Percentiles rank a stretch among this genome's conserved stretches.
phyloP scores from a whole-genome alignment of 2,329 filamentous ascomycete species.

The Fusarium illudens region DNA sequence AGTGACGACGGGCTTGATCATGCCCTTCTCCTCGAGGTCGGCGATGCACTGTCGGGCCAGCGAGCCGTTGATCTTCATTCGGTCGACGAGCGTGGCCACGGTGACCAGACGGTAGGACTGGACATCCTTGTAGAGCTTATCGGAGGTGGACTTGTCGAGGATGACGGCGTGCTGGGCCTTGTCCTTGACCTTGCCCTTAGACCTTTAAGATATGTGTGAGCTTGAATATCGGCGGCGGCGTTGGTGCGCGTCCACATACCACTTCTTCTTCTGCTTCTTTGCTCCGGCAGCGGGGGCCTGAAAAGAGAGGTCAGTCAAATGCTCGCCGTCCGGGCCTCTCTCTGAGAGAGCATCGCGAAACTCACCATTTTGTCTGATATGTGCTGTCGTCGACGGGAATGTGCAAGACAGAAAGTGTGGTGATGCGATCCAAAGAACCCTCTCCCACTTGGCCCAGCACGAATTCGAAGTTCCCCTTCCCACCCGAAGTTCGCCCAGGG shows the following conservation, averaged over 20 bases:
- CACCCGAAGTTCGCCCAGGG: constrained; percentile 49
- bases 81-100: constrained; percentile 97
- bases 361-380: constrained; percentile 57
- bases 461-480: constrained; percentile 2
- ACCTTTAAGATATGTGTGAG: constrained; percentile 41
- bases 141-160: constrained; percentile 96
- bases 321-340: constrained; percentile 11
- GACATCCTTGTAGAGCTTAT: constrained; percentile 99
- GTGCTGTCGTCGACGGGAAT: constrained; percentile 52
- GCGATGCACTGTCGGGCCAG: constrained; percentile 87
- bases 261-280: constrained; percentile 64
- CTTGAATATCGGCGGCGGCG: constrained; percentile 18
- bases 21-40: constrained; percentile 97
- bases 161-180: constrained; percentile 99
- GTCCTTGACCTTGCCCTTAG: constrained; percentile 89
- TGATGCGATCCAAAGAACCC: constrained; percentile 39
- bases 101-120: constrained; percentile 99
- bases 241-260: constrained; percentile 43
- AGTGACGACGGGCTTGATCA: constrained; percentile 96
- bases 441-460: constrained; percentile 42
- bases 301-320: constrained; percentile 34
- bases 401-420: constrained; percentile 46
- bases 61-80: constrained; percentile 99
- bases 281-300: constrained; percentile 57
- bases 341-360: constrained; percentile 24